Conservation (phyloP, 805 yeast genomes). For the Metschnikowia cerradonensis region DNA sequence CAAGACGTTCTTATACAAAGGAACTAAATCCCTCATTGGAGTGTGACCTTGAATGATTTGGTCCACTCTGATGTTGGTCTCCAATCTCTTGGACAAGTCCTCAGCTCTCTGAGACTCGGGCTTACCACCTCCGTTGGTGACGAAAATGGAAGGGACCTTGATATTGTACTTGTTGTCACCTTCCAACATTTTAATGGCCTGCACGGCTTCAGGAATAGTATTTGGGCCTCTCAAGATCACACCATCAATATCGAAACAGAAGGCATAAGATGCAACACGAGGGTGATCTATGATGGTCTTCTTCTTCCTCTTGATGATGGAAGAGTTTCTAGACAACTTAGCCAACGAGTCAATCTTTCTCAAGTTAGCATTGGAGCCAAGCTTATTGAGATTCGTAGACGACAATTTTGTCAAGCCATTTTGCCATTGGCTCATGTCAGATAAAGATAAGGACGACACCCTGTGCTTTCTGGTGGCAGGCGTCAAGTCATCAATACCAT, state of each 20-base stretch:
- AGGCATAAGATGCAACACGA: slow-evolving; percentile 77
- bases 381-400: slow-evolving; percentile 33
- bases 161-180: slow-evolving; percentile 77
- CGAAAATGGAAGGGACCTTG: slow-evolving; percentile 68
- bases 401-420: slow-evolving; percentile 40
- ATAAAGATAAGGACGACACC: slow-evolving; percentile 62
- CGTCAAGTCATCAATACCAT: slow-evolving; percentile 63
- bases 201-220: slow-evolving; percentile 74
- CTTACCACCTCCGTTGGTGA: slow-evolving; percentile 92
- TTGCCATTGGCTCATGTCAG: slow-evolving; percentile 65
- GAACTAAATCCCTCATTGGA: slow-evolving; percentile 81
- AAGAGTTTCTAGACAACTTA: slow-evolving; percentile 44
- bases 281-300: slow-evolving; percentile 59
- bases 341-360: slow-evolving; percentile 43
- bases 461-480: slow-evolving; percentile 61
- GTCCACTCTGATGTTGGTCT: slow-evolving; percentile 57
- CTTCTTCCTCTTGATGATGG: slow-evolving; percentile 44
- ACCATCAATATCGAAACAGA: slow-evolving; percentile 92
- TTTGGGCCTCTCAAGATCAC: slow-evolving; percentile 82
- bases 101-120: slow-evolving; percentile 71
- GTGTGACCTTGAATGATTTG: slow-evolving; percentile 93
- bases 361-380: slow-evolving; percentile 32
- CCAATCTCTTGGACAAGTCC: slow-evolving; percentile 62
- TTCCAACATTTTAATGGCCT: slow-evolving; percentile 67
- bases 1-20: slow-evolving; percentile 63